Evolutionary conservation across 1,284 basidiomycete species (phyloP).

Genomic region (Sphaerobolus stellatus): DNA sequence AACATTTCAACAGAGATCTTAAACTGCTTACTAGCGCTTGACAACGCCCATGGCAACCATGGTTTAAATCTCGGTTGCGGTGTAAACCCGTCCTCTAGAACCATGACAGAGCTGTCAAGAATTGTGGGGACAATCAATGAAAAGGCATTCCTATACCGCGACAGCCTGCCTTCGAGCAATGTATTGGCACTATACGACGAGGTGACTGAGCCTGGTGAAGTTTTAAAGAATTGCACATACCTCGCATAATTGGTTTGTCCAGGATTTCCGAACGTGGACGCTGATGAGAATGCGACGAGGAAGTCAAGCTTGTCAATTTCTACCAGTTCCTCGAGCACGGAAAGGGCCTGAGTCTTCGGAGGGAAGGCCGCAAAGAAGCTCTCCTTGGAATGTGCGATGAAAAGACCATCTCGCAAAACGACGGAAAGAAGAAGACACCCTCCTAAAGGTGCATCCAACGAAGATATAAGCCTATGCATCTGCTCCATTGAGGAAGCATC

Average conservation of each 20-base stretch:
- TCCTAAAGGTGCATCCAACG: conserved; percentile 26
- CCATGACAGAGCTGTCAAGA: conserved; percentile 22
- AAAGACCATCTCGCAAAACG: conserved; percentile 32
- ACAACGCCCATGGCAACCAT: conserved; percentile 27
- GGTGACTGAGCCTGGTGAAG: too few species aligned
- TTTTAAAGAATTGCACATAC: conserved; percentile 23
- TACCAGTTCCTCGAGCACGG: conserved; percentile 22
- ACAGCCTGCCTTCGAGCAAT: conserved; percentile 30
- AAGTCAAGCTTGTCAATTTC: conserved; percentile 34
- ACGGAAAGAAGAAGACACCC: conserved; percentile 39
- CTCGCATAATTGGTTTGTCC: conserved; percentile 43
- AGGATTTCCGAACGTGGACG: conserved; percentile 35
- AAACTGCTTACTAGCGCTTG: conserved; percentile 25
- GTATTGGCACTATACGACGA: conserved; percentile 36
- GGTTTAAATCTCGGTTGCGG: background rate
- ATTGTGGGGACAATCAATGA: conserved; percentile 37
- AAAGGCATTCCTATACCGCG: conserved; percentile 34
- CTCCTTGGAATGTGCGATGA: conserved; percentile 31
- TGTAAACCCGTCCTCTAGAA: background rate
- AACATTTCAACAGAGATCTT: background rate
- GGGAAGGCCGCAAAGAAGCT: conserved; percentile 29
- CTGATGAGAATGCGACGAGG: conserved; percentile 37
- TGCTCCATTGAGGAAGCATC: conserved; percentile 23
- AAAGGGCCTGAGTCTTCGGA: conserved; percentile 33
- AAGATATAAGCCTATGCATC: conserved; percentile 18